Percentiles rank a stretch among this genome's conserved stretches.
Conservation (phyloP, 2,329 filamentous ascomycete genomes). For the Pseudogymnoascus pannorum region DNA sequence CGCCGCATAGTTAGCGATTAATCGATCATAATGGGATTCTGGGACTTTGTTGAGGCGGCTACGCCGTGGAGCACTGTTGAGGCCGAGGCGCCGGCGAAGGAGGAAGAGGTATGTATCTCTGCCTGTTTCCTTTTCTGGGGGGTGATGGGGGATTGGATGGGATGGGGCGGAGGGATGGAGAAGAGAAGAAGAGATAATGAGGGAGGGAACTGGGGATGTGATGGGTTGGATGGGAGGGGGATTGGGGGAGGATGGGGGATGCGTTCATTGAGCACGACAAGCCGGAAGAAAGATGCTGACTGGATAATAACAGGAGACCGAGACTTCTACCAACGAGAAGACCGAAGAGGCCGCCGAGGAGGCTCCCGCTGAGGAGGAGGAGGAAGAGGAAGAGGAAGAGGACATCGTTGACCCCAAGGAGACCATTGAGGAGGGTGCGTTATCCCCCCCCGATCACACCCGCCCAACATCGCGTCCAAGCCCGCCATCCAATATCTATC, state of each 20-base stretch:
- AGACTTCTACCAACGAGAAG: slow-evolving; percentile 32
- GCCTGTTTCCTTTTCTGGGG: not conserved
- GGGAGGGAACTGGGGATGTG: not conserved
- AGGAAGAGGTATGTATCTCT: slow-evolving; percentile 36
- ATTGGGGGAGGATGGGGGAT: not conserved
- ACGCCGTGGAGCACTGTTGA: slow-evolving; percentile 58
- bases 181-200: not conserved
- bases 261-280: not conserved
- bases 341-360: slow-evolving; percentile 38
- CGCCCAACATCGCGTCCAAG: not conserved
- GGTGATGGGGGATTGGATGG: not conserved
- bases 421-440: slow-evolving; percentile 84
- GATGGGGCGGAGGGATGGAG: slow-evolving; percentile 9
- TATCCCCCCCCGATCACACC: not conserved
- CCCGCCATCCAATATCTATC: not conserved
- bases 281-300: not conserved
- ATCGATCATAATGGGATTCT: slow-evolving; percentile 49
- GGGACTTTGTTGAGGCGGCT: slow-evolving; percentile 57
- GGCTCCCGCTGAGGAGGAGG: slow-evolving; percentile 43
- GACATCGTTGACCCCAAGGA: slow-evolving; percentile 83
- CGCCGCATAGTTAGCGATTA: not conserved
- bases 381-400: slow-evolving; percentile 61
- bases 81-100: slow-evolving; percentile 48
- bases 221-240: not conserved
- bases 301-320: not conserved